Base-by-base conservation (phyloP, 108 stramenopile genomes). In the Cyclostephanos tholiformis region DNA sequence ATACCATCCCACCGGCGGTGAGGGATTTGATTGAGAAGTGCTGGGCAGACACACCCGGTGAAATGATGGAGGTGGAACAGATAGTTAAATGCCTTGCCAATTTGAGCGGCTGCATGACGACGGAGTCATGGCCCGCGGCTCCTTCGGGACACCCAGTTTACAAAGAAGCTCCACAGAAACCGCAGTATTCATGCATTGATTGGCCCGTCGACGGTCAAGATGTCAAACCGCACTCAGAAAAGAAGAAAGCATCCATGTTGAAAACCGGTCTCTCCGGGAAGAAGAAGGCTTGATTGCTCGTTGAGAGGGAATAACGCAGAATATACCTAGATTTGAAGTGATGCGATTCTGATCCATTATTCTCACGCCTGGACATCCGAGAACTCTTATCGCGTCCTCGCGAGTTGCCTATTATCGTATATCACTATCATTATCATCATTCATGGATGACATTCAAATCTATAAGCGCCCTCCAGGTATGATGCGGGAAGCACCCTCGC, bases 71-170 rank as follows among this genome's bases (percentile, higher is more conserved):
- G 6, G 75, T 87, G 44, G 69, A 76, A 14, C 36, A 74, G 46
- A 51, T 91, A n/a, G 55, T 68, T 2, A 55, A 73, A 49, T 48
- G 64, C 25, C 65, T 88, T 14, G 69, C 74, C 35, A 50, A 79
- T 12, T 12, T 85, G 11, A 39, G 73, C 12, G 36, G 48, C n/a
- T 44, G 73, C 30, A 50, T 86, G 36, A 51, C 84, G 14, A 32
- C 51, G 4, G 77, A 85, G 32, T 79, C 67, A 9, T 90, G 85
- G 85, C 22, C 88, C 20, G 68, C 86, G 53, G 53, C 60, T n/a
- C 67, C 89, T 2, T 16, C 58, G n/a, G 89, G 89, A 1, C 87
- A 90, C 61, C 84, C 84, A 10, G 87, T 87, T 14, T 90, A 90
- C 63, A 49, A 60, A n/a, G 43, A 65, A 59, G 39, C 19, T 3